A percentile compares a stretch with the other conserved stretches of the same genome.
Evolutionary conservation across 495 filamentous ascomycete genomes (phyloP).

Genomic region (Cetradonia linearis): DNA sequence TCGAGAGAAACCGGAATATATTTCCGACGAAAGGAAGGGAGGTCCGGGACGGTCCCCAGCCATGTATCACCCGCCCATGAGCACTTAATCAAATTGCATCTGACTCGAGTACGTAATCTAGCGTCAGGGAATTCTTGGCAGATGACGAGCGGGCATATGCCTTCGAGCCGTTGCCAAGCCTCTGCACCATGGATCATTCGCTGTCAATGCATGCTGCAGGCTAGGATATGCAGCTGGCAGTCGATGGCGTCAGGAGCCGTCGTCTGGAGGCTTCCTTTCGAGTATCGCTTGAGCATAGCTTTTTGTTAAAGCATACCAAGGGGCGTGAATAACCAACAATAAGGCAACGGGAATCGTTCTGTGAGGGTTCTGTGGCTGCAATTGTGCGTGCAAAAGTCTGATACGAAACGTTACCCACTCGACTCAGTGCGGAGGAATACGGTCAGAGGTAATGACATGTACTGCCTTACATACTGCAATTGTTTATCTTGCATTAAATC

Average conservation of each 20-base stretch:
- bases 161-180: not conserved
- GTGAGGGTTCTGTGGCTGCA: no score
- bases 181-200: not conserved
- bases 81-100: not conserved
- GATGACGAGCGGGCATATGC: not conserved
- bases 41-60: not conserved
- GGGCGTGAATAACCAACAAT: not conserved
- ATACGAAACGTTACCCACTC: not conserved
- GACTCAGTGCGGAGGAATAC: not conserved
- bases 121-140: not conserved
- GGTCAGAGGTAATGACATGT: not conserved
- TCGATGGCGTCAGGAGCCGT: not conserved
- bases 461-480: not conserved
- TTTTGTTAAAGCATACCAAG: not conserved
- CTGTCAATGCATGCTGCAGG: constrained; percentile 1
- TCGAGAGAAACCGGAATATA: not conserved
- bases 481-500: not conserved
- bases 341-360: not conserved
- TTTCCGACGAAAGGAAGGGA: not conserved
- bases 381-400: not conserved
- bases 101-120: not conserved
- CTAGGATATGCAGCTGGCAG: not conserved
- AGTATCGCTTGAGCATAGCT: not conserved
- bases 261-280: not conserved
- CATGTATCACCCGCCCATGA: not conserved